Evolutionary conservation across 23 red algal species (phyloP), one percentile per base, ranked within the genome.

Genomic region (Pyropia haitanensis): DNA sequence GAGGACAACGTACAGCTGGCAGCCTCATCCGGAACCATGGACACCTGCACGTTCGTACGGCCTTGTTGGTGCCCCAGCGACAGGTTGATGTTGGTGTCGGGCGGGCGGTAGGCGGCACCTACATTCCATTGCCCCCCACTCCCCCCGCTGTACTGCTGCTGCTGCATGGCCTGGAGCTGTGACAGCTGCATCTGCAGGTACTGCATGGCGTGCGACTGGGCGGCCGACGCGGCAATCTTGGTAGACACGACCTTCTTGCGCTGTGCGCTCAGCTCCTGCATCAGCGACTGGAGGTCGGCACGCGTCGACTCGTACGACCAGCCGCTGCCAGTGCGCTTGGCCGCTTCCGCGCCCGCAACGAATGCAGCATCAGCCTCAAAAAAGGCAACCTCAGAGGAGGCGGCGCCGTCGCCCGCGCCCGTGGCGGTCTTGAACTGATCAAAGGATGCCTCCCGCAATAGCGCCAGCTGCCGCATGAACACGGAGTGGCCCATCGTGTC

Each of bases 121-220:
- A 97, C 44, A 67, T 87, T 97, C 93, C 84, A 90, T 48, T 97
- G 80, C 2, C 93, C 93, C 16, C 77, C 80, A 51, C 73, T 65
- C 21, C 85, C 93, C 32, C 93, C 93, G 18, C 71, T 21, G 39
- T 85, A 73, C 24, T 76, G 65, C 60, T 90, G 84, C 66, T 97
- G 93, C 49, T 90, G 93, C 16, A 97, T 77, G 14, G 85, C 79
- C 27, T 90, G 85, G 85, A 97, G 79, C 58, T 88, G 93, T 1
- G 85, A 81, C 62, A 91, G 79, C 80, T 97, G 93, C 72, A 90
- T 84, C 62, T 88, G 93, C 72, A 97, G 70, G 62, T 90, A 90
- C 53, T 88, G 85, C 28, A 97, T 87, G 1, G 93, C 85, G 39
- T 90, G 69, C 39, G 65, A 60, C 60, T 91, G 85, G 55, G 90